These are phyloP conservation scores for Platanthera guangdongensis DNA, from an alignment of 106 monocot genomes.

Conservation along the genomic window DNA sequence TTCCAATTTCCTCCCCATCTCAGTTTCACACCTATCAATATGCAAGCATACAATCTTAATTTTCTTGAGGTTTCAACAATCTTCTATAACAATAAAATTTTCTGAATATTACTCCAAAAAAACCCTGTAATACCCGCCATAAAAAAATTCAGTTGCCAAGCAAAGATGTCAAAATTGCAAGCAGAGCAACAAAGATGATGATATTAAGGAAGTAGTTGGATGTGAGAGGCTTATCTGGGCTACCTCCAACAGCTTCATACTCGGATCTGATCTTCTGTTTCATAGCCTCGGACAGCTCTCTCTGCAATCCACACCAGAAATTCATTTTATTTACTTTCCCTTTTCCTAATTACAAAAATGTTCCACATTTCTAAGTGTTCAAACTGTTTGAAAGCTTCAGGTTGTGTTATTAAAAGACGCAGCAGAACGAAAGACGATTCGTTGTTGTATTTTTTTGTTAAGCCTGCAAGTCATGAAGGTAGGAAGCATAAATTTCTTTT, in stretches of 20 bases:
- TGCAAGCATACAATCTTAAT: too few species aligned
- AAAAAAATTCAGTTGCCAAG: constrained; percentile 43
- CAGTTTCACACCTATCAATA: too few species aligned
- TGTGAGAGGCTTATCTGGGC: constrained; percentile 77
- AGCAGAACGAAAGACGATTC: constrained; percentile 46
- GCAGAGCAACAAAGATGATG: constrained; percentile 52
- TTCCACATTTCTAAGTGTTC: constrained; percentile 18
- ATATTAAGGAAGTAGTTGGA: constrained; percentile 95
- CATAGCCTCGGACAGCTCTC: constrained; percentile 74
- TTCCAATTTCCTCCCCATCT: too few species aligned
- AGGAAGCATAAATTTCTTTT: constrained; percentile 30
- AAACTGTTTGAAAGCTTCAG: constrained; percentile 45
- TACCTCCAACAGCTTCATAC: constrained; percentile 80
- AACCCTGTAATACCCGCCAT: neutral
- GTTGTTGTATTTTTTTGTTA: constrained; percentile 30
- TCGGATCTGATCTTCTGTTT: constrained; percentile 80
- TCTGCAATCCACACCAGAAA: constrained; percentile 57
- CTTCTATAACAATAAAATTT: neutral
- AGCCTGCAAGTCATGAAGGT: constrained; percentile 68
- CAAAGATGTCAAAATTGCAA: constrained; percentile 73
- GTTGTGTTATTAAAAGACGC: constrained; percentile 44
- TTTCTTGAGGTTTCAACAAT: too few species aligned
- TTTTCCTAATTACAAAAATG: neutral
- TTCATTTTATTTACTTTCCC: constrained; percentile 17
- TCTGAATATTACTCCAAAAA: neutral